phyloP scores from a whole-genome alignment of 192 early-diverging fungal genomes.

The Radiomyces spectabilis region DNA sequence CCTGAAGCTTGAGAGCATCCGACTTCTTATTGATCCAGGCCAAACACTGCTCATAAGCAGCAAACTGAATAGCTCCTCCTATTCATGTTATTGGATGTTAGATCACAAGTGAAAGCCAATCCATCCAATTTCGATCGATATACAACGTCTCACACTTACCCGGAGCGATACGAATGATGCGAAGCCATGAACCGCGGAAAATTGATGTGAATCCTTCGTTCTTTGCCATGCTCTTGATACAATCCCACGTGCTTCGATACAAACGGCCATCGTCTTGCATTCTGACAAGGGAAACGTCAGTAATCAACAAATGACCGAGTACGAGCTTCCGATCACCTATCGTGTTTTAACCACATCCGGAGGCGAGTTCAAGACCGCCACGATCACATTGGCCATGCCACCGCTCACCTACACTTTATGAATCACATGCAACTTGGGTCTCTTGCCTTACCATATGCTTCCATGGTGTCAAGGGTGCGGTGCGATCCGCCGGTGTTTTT shows the following conservation, averaged over 20 bases:
- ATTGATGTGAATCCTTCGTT: conserved; percentile 32
- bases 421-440: too few species aligned
- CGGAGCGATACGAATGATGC: conserved; percentile 32
- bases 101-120: conserved; percentile 7
- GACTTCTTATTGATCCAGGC: too few species aligned
- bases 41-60: conserved; percentile 28
- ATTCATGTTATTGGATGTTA: conserved; percentile 5
- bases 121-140: background rate
- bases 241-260: conserved; percentile 26
- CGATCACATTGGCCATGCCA: conserved; percentile 31
- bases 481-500: conserved; percentile 7
- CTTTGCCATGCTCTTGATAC: conserved; percentile 20
- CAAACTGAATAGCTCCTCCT: conserved; percentile 34
- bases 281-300: conserved; percentile 3
- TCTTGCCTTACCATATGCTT: conserved; percentile 34
- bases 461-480: conserved; percentile 17
- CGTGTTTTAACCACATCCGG: conserved; percentile 39
- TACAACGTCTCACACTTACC: conserved; percentile 4
- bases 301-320: background rate
- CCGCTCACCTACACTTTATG: too few species aligned
- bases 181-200: conserved; percentile 29
- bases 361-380: conserved; percentile 32
- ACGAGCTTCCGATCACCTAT: background rate
- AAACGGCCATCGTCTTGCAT: conserved; percentile 32
- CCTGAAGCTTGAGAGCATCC: too few species aligned